Base-by-base conservation (phyloP, 768 basidiomycete genomes). In the Collybia sordida region DNA sequence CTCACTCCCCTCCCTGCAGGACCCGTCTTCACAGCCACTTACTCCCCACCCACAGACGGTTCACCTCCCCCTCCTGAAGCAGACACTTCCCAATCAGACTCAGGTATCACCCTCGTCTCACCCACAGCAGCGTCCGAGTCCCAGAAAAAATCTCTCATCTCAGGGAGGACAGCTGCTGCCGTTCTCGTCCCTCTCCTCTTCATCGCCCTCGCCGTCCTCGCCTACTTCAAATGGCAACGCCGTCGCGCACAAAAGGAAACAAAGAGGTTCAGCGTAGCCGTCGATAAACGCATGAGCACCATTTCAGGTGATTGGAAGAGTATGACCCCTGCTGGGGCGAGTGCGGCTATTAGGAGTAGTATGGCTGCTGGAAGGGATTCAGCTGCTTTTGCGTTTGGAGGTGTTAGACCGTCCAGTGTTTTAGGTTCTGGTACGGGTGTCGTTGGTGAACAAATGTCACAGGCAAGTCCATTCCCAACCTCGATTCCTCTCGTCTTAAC, bases 201-300 rank as follows among this genome's bases (percentile, higher is more conserved):
- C 56, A 66, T 84, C 52, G 69, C 59, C 22, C 47, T 80, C 18
- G 70, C 67, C 36, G 52, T 73, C 28, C 71, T 63, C 9, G 59
- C 70, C 0, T 89, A 81, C 65, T 62, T 92, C 71, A 79, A 67
- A 60, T 67, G 70, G 50, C 78, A 66, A 44, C 81, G 90, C 51
- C 59, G 65, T 24, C 77, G 67, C 53, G 72, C 73, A 43, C 70
- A 68, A 49, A 72, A 78, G 23, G 75, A 86, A 63, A 74, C 79
- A 59, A 76, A 70, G 64, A 73, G 74, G 18, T 93, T 81, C 74
- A 82, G 77, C 35, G 76, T 83, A 62, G 78, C 73, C 8, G 65
- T 93, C 64, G 90, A 93, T 70, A 83, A 82, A 65, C 86, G 90
- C 64, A 91, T 93, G 90, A 86, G 83, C 2, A 88, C 85, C 42